These are phyloP conservation scores for Quercus alba DNA, from an alignment of 306 rosid genomes.

Conservation along the genomic window DNA sequence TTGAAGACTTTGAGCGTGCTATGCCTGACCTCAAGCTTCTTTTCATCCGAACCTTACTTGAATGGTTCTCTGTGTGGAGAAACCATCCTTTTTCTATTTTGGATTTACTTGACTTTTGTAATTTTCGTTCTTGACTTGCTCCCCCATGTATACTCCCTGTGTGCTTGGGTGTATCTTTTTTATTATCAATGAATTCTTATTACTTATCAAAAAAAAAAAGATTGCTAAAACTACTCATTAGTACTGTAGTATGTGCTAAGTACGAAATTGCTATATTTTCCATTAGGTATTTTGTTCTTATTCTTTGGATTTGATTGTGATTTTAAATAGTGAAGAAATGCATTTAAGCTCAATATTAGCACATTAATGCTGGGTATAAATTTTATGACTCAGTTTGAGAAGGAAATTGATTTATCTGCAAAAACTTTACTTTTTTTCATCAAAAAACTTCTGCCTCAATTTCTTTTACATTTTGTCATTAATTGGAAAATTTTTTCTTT, in stretches of 20 bases:
- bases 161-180: too few species aligned
- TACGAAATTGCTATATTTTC: not conserved
- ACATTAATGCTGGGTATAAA: not conserved
- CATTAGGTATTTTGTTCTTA: not conserved
- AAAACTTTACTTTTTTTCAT: not conserved
- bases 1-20: too few species aligned
- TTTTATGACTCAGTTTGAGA: not conserved
- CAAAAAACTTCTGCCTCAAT: not conserved
- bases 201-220: too few species aligned
- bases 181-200: too few species aligned
- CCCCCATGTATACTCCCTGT: too few species aligned
- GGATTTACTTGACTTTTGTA: too few species aligned
- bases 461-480: not conserved
- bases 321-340: not conserved
- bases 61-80: too few species aligned
- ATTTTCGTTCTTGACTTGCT: too few species aligned
- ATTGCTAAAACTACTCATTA: not conserved
- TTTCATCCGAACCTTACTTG: too few species aligned
- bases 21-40: too few species aligned
- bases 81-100: too few species aligned
- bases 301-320: not conserved
- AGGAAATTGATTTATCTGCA: not conserved
- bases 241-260: not conserved
- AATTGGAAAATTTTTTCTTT: constrained; percentile 22
- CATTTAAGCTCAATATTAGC: not conserved